Percentiles rank a stretch among this genome's conserved stretches.
These are phyloP conservation scores for Sanghuangporus sanghuang DNA, from an alignment of 1,284 basidiomycete genomes.

Conservation along the genomic window DNA sequence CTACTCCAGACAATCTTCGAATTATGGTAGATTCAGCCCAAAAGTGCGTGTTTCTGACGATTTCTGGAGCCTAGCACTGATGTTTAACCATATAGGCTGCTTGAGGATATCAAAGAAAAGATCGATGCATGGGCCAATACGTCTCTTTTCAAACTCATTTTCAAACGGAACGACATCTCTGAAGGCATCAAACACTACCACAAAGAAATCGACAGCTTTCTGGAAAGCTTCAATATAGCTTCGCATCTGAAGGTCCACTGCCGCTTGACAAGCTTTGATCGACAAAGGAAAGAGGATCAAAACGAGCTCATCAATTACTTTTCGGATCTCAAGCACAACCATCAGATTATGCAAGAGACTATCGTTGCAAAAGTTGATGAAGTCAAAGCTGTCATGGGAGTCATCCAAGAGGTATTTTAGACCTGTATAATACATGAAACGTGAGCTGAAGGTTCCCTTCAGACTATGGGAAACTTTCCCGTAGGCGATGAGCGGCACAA, in stretches of 20 bases:
- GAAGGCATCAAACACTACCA: constrained; percentile 39
- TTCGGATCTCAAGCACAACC: constrained; percentile 36
- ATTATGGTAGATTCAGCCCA: constrained; percentile 24
- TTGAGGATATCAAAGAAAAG: constrained; percentile 31
- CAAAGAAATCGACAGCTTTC: constrained; percentile 34
- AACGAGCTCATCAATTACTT: constrained; percentile 36
- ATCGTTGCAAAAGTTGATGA: constrained; percentile 26
- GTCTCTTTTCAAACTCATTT: constrained; percentile 19
- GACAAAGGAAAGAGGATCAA: constrained; percentile 35
- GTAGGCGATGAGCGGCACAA: constrained; percentile 32
- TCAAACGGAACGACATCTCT: constrained; percentile 38
- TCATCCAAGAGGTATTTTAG: constrained; percentile 39
- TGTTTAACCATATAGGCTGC: constrained; percentile 28
- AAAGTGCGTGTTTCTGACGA: constrained; percentile 22
- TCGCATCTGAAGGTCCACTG: constrained; percentile 38
- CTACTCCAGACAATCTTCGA: constrained; percentile 15
- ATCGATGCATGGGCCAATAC: constrained; percentile 37
- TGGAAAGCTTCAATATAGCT: constrained; percentile 40
- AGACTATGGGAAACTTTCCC: constrained; percentile 33
- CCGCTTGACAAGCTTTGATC: constrained; percentile 41
- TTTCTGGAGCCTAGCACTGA: neutral
- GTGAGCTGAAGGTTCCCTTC: constrained; percentile 1
- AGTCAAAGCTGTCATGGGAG: constrained; percentile 38
- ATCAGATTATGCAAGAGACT: constrained; percentile 30
- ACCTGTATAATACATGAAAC: neutral